phyloP scores from a whole-genome alignment of 768 basidiomycete species.

The Mycena pura region DNA sequence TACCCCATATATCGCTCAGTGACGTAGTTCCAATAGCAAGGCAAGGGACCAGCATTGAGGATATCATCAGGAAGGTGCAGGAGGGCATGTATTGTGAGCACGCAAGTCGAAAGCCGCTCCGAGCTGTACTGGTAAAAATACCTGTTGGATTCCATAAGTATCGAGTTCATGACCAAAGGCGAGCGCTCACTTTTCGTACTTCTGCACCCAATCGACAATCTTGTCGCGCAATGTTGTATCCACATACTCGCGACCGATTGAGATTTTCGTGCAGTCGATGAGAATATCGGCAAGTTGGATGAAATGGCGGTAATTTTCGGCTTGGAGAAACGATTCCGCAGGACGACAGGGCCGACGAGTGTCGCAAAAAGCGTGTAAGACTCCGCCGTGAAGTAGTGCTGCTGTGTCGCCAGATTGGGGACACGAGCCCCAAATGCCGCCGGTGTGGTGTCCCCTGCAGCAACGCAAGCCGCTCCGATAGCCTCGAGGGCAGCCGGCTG shows the following conservation, averaged over 20 bases:
- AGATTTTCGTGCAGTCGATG: background rate
- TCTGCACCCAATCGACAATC: background rate
- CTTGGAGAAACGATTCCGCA: background rate
- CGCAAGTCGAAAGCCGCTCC: background rate
- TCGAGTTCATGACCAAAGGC: background rate
- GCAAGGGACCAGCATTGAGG: too few relatives aligned
- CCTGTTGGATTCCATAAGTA: background rate
- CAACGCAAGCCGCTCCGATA: background rate
- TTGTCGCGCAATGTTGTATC: background rate
- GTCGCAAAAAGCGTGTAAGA: conserved; percentile 3
- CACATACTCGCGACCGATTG: background rate
- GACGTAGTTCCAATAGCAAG: too few relatives aligned
- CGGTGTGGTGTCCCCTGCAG: background rate
- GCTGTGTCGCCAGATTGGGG: conserved; percentile 1
- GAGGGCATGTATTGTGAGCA: background rate
- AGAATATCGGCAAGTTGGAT: background rate
- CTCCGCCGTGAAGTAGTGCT: conserved; percentile 5
- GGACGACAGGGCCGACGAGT: conserved; percentile 2
- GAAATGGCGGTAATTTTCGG: background rate
- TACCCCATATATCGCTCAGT: background rate
- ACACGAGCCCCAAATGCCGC: conserved; percentile 11
- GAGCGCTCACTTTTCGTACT: background rate
- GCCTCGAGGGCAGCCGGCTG: conserved; percentile 28
- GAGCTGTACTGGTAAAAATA: background rate
- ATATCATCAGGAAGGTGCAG: too few relatives aligned